Base-by-base conservation (phyloP, 2,329 filamentous ascomycete genomes). In the Hypomyces rosellus region DNA sequence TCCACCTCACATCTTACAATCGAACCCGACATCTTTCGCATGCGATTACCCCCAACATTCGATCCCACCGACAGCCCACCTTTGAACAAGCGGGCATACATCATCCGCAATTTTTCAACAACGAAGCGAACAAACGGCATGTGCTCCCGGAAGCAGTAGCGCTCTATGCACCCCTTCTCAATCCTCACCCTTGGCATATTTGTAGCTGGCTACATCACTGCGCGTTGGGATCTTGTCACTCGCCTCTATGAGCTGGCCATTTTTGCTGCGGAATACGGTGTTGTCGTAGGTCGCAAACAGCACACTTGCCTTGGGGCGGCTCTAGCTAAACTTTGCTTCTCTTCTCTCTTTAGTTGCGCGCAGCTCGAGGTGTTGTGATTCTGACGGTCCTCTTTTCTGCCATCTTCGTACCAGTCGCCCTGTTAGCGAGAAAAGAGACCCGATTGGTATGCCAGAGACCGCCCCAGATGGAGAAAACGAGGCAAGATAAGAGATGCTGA, bases 141-240 rank as follows among this genome's bases (percentile, higher is more conserved):
- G 74, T 66, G 61, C 68, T 64, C 65, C 62, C 66, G 59, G 53
- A 53, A 57, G 56, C 59, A 65, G 66, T 69, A 71, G 64, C 70
- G 72, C 73, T 81, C 77, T 79, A 97, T 97, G 92, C 91, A 96
- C 89, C 89, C 91, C 65, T 96, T 97, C 77, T 97, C 92, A 57
- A 77, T 92, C 70, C 82, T 96, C 71, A 95, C 91, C 65, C 84
- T 96, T 74, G 90, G 88, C 74, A 96, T 99, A 76, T 99, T 99
- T 77, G 87, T 97, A 80, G 92, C 93, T 75, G 93, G 93, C 72
- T 99, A 99, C 80, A 97, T 92, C 70, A 99, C 93, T 74, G 93
- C 93, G 67, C 88, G 93, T 78, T 99, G 93, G 91, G 93, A 97
- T 74, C 85, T 99, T 56, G 90, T 96, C 60, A 96, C 92, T 62